Evolutionary conservation across 805 yeast genomes (phyloP).

Genomic region (Torulaspora gathmanii): DNA sequence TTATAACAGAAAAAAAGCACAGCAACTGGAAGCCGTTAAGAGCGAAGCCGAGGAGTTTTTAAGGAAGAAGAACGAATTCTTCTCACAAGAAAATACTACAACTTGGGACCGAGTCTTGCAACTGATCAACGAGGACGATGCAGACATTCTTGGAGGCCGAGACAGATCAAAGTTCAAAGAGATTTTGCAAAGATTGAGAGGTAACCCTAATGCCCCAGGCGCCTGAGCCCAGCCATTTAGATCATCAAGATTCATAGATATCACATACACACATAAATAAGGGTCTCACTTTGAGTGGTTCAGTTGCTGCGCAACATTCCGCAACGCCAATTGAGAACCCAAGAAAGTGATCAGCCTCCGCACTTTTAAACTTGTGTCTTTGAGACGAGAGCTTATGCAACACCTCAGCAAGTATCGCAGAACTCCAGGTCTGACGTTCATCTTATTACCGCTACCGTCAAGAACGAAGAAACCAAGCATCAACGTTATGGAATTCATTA

Average conservation of each 20-base stretch:
- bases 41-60: conserved; percentile 67
- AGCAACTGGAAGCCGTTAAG: conserved; percentile 55
- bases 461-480: conserved; percentile 23
- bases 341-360: conserved; percentile 12
- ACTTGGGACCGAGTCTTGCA: conserved; percentile 73
- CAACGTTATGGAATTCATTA: conserved; percentile 21
- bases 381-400: conserved; percentile 5
- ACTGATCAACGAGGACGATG: conserved; percentile 42
- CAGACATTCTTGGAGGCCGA: conserved; percentile 44
- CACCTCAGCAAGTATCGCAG: conserved; percentile 19
- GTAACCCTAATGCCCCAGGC: conserved; percentile 69
- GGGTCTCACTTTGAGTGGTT: background rate
- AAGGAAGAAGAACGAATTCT: conserved; percentile 70
- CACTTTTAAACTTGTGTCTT: background rate
- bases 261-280: conserved; percentile 1
- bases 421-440: conserved; percentile 24
- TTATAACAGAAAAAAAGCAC: conserved; percentile 79
- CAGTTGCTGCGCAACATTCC: conserved; percentile 4
- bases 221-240: conserved; percentile 41
- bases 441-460: conserved; percentile 16
- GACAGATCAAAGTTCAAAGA: conserved; percentile 70
- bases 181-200: conserved; percentile 59
- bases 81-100: conserved; percentile 66
- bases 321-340: conserved; percentile 18
- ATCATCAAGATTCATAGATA: conserved; percentile 1